Conservation (phyloP, 1,284 basidiomycete genomes). For the Trichosporon sp. region DNA sequence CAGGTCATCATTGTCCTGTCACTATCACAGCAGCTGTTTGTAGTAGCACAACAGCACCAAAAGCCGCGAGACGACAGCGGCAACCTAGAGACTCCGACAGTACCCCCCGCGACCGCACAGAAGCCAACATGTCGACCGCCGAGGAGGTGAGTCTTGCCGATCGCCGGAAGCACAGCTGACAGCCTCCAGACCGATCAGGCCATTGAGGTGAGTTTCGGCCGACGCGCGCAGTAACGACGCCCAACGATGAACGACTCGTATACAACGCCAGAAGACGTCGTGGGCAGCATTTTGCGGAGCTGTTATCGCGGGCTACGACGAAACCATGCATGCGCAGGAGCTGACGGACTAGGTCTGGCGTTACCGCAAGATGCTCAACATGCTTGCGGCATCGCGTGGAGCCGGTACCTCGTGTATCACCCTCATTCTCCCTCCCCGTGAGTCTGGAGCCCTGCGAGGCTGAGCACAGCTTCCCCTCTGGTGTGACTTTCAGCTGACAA, state of each 20-base stretch:
- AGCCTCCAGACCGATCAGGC: slow-evolving; percentile 41
- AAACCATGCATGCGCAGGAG: slow-evolving; percentile 3
- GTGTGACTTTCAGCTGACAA: not conserved
- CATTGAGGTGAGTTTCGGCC: slow-evolving; percentile 33
- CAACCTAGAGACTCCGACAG: not conserved
- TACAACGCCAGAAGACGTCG: not conserved
- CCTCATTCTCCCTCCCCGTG: slow-evolving; percentile 90
- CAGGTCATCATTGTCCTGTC: slow-evolving; percentile 2
- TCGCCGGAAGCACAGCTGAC: slow-evolving; percentile 6
- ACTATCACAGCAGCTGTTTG: slow-evolving; percentile 1
- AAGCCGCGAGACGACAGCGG: slow-evolving; percentile 11
- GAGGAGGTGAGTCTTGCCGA: slow-evolving; percentile 10
- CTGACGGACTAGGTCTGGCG: slow-evolving; percentile 61
- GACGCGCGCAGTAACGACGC: not conserved
- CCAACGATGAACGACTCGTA: not conserved
- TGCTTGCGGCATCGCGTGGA: slow-evolving; percentile 85
- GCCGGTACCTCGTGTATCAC: slow-evolving; percentile 99
- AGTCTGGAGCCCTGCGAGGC: slow-evolving; percentile 19
- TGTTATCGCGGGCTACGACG: not conserved
- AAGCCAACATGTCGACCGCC: slow-evolving; percentile 14
- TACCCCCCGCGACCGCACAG: not conserved
- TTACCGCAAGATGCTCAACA: slow-evolving; percentile 97
- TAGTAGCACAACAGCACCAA: slow-evolving; percentile 3
- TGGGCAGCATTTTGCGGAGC: not conserved
- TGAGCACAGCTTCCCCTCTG: not conserved